Base-by-base conservation (phyloP, 306 rosid species). In the Pyrus pyrifolia region DNA sequence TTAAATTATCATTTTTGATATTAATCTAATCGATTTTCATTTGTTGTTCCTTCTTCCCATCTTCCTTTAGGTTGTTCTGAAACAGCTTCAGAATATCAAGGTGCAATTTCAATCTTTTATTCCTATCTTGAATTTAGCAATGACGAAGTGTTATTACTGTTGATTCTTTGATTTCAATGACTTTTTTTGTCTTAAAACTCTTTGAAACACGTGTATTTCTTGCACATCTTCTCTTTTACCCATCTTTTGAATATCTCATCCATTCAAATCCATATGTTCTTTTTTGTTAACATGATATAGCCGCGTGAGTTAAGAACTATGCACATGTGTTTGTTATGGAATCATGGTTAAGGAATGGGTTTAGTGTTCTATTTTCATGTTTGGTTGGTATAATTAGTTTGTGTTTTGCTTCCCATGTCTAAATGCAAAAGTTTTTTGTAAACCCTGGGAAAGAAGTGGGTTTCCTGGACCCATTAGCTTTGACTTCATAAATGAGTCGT, bases 41-140 rank as follows among this genome's bases (percentile, higher is more conserved):
- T 71, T 76, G 63, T 66, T 70, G 58, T 70, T 70, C 35, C 74
- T 70, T 11, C 38, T 19, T 44, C 49, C 78, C 57, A 27, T 19
- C 68, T 73, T 78, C 83, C 77, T 78, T 35, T 84, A 94, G 98
- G 89, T 88, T 82, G 80, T 94, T 72, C 74, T 91, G 83, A 79
- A 88, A 42, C 92, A 88, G 88, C 85, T 92, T 85, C 96, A 90
- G 75, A 84, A 79, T 77, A 80, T 94, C 72, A 90, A 92, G 98
- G 98, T 94, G 87, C 75, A 74, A 72, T 76, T 58, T 71, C 64
- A 23, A 73, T 70, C 64, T 73, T 68, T 77, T 62, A 38, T 57
- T 67, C 63, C 25, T 86, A 60, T 75, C 70, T 55, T 68, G 58
- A 64, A 71, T 74, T 82, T 67, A 31, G 60, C 74, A 67, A 33